These are phyloP conservation scores for Raddia distichophylla DNA, from an alignment of 176 grass and related monocot genomes.

Conservation along the genomic window DNA sequence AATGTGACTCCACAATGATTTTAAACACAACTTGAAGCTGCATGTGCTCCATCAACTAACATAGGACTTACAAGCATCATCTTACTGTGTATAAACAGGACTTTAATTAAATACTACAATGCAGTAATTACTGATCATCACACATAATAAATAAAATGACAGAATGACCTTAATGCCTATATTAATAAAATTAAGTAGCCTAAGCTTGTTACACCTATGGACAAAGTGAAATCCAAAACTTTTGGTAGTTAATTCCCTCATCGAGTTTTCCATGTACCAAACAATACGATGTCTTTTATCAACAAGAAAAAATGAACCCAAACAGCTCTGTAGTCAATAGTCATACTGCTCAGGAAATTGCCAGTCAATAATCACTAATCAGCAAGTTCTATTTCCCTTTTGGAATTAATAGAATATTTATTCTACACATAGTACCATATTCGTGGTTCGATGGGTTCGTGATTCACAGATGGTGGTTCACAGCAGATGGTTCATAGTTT, in stretches of 20 bases:
- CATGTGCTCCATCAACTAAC: conserved; percentile 71
- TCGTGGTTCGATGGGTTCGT: too few species aligned
- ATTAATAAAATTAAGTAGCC: background rate
- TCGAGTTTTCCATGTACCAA: background rate
- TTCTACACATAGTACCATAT: background rate
- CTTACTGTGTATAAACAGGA: conserved; percentile 54
- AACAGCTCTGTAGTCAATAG: conserved; percentile 2
- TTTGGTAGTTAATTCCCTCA: conserved; percentile 15
- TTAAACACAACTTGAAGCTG: conserved; percentile 91
- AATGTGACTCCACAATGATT: conserved; percentile 82
- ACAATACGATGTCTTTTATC: conserved; percentile 14
- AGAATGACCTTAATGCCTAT: background rate
- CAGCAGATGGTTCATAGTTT: too few species aligned
- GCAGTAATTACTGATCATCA: conserved; percentile 17
- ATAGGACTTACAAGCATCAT: conserved; percentile 58
- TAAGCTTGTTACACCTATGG: background rate
- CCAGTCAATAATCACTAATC: background rate
- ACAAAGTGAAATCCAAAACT: conserved; percentile 16
- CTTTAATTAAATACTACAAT: conserved; percentile 18
- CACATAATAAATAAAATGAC: conserved; percentile 5
- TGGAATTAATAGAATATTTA: background rate
- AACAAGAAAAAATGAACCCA: conserved; percentile 12
- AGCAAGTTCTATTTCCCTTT: conserved; percentile 35
- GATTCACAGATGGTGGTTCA: background rate
- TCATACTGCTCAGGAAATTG: background rate